Percentiles rank a stretch among this genome's conserved stretches.
phyloP scores from a whole-genome alignment of 176 grass and related monocot genomes.

The Bolboschoenus planiculmis region DNA sequence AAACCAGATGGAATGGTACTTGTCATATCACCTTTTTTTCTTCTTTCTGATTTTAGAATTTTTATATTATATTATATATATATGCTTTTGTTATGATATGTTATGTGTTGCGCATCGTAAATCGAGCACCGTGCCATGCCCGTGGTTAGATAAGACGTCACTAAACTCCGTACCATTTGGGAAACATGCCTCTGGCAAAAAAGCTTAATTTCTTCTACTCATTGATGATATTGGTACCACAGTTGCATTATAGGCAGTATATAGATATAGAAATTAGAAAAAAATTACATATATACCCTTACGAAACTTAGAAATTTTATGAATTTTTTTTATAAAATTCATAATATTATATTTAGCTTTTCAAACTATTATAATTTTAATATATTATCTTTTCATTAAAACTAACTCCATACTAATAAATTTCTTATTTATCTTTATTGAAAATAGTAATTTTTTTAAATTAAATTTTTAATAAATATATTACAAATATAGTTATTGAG shows the following conservation, averaged over 20 bases:
- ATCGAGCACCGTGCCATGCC: background rate
- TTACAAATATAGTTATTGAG: too few relatives aligned
- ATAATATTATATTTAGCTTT: too few relatives aligned
- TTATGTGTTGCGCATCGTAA: background rate
- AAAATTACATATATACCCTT: too few relatives aligned
- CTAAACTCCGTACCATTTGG: background rate
- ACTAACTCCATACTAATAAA: too few relatives aligned
- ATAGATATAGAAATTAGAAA: too few relatives aligned
- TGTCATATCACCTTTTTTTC: background rate
- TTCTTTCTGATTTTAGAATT: background rate
- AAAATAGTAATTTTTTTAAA: too few relatives aligned
- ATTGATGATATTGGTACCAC: background rate
- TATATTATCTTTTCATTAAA: too few relatives aligned
- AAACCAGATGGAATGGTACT: background rate
- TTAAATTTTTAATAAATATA: too few relatives aligned
- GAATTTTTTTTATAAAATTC: too few relatives aligned
- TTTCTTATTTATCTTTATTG: too few relatives aligned
- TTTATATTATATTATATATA: background rate
- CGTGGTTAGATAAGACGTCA: constrained; percentile 3
- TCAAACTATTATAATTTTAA: too few relatives aligned
- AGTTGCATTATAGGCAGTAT: background rate
- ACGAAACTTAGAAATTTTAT: too few relatives aligned
- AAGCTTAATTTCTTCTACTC: background rate
- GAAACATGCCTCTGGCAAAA: constrained; percentile 10
- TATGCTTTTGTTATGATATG: background rate